phyloP scores from a whole-genome alignment of 2,329 filamentous ascomycete genomes.

The Talaromyces atroroseus region DNA sequence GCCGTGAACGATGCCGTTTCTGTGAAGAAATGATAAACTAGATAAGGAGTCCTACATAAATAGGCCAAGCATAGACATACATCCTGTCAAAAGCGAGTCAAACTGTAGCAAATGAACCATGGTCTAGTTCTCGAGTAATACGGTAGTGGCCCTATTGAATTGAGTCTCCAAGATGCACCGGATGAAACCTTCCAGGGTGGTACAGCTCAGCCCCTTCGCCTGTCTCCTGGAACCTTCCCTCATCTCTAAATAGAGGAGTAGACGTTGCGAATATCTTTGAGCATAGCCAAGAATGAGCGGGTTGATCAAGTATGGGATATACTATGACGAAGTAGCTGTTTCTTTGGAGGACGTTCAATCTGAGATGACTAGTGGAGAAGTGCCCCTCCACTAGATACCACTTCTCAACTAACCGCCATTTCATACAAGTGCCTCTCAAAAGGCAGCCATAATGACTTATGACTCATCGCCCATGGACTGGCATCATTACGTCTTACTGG shows the following conservation, averaged over 20 bases:
- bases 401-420: neutral
- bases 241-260: neutral
- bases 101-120: neutral
- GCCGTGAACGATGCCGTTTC: constrained; percentile 21
- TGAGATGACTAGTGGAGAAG: neutral
- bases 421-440: neutral
- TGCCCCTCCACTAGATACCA: neutral
- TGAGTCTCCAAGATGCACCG: neutral
- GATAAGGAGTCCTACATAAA: constrained; percentile 12
- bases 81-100: neutral
- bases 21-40: constrained; percentile 20
- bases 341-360: neutral
- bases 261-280: neutral
- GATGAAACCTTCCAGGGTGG: neutral
- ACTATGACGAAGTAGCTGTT: neutral
- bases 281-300: too few species aligned
- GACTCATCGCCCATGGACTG: neutral
- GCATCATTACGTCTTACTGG: too few species aligned
- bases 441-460: neutral
- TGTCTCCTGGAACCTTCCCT: neutral
- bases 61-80: neutral
- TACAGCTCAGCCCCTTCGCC: neutral
- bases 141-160: neutral
- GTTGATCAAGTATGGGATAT: too few species aligned
- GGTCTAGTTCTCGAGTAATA: neutral